Evolutionary conservation across 164 flowering plant species (phyloP).

Genomic region (Nymphaea colorata): DNA sequence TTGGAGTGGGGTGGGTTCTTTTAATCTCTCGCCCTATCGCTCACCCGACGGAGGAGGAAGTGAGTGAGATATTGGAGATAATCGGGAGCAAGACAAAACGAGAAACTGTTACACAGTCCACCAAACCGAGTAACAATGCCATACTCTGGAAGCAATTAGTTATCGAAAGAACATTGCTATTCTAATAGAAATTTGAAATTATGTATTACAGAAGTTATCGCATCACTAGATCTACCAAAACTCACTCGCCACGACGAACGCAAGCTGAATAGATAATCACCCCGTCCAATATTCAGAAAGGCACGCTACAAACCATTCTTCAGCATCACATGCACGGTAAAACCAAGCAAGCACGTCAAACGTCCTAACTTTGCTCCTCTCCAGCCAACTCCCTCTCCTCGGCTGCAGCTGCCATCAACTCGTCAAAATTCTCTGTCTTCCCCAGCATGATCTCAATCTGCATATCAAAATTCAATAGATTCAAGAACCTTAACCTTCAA

Average conservation of each 20-base stretch:
- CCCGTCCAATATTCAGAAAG: background rate
- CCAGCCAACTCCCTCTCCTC: slow-evolving; percentile 36
- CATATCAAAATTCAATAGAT: background rate
- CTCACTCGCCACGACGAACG: background rate
- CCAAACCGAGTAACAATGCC: too few relatives aligned
- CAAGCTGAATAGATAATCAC: background rate
- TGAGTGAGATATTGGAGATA: too few relatives aligned
- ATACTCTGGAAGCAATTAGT: too few relatives aligned
- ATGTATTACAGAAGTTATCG: too few relatives aligned
- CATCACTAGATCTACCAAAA: too few relatives aligned
- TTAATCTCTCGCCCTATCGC: too few relatives aligned
- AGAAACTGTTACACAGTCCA: too few relatives aligned
- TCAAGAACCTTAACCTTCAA: background rate
- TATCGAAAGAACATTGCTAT: too few relatives aligned
- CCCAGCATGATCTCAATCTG: slow-evolving; percentile 81
- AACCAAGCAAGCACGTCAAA: background rate
- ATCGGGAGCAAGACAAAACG: too few relatives aligned
- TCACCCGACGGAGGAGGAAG: too few relatives aligned
- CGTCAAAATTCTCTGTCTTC: slow-evolving; percentile 74
- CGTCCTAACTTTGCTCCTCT: slow-evolving; percentile 44
- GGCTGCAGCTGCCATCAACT: slow-evolving; percentile 81
- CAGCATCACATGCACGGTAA: background rate
- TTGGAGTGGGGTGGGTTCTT: too few relatives aligned
- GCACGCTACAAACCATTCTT: background rate
- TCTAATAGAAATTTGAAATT: too few relatives aligned